Evolutionary conservation across 108 stramenopile genomes (phyloP).

Genomic region (Cyclotella atomus): DNA sequence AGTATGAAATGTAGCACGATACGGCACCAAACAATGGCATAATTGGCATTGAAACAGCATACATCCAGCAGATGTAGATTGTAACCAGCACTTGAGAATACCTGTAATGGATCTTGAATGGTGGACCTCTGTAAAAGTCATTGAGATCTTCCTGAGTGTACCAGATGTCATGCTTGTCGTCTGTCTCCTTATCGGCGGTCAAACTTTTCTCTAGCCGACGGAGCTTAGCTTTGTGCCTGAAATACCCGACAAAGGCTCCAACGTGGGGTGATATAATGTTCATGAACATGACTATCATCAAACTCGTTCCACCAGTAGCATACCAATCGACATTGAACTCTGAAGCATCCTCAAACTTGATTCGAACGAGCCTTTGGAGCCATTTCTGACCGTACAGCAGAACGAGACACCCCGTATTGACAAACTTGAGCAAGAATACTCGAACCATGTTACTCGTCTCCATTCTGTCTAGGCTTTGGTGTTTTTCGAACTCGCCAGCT

Average conservation of each 20-base stretch:
- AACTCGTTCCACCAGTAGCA: conserved; percentile 48
- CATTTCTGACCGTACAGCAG: conserved; percentile 53
- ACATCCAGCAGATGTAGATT: conserved; percentile 80
- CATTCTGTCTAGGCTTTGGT: conserved; percentile 60
- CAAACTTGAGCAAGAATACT: conserved; percentile 62
- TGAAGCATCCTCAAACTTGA: conserved; percentile 50
- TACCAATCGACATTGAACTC: conserved; percentile 65
- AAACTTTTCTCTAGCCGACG: conserved; percentile 43
- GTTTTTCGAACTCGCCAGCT: conserved; percentile 62
- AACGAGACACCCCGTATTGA: conserved; percentile 61
- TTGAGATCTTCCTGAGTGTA: conserved; percentile 78
- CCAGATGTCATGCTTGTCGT: conserved; percentile 36
- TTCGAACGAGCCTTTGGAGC: conserved; percentile 40
- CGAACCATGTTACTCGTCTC: conserved; percentile 58
- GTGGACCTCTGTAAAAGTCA: conserved; percentile 60
- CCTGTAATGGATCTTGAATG: conserved; percentile 63
- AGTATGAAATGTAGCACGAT: conserved; percentile 67
- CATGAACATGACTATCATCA: conserved; percentile 55
- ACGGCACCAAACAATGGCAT: conserved; percentile 64
- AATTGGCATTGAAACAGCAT: conserved; percentile 75
- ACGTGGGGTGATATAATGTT: conserved; percentile 55
- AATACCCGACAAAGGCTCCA: conserved; percentile 46
- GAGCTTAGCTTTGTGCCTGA: conserved; percentile 36
- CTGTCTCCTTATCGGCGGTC: conserved; percentile 31
- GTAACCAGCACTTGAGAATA: conserved; percentile 74